Percentiles rank a stretch among this genome's conserved stretches.
These are phyloP conservation scores for Tulasnella calospora DNA, from an alignment of 768 basidiomycete genomes.

Conservation along the genomic window DNA sequence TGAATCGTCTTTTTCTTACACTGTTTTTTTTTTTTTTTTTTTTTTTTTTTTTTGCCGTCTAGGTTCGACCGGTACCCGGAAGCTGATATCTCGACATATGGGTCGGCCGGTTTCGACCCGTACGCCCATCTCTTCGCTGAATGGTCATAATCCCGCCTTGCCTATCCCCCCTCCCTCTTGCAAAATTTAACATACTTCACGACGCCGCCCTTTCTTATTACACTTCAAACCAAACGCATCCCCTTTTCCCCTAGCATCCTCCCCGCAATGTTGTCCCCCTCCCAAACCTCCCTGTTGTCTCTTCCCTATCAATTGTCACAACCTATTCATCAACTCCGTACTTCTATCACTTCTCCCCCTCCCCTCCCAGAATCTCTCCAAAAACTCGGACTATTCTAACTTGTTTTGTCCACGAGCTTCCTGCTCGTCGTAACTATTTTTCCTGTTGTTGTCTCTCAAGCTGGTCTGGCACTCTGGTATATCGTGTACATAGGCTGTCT, in stretches of 20 bases:
- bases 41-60: not conserved
- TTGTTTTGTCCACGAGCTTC: not conserved
- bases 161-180: not conserved
- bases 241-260: not conserved
- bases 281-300: not conserved
- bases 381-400: not conserved
- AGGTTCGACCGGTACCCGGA: constrained; percentile 44
- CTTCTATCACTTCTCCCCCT: not conserved
- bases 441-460: not conserved
- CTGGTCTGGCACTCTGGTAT: not conserved
- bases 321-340: not conserved
- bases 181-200: too few relatives aligned
- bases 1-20: not conserved
- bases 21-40: too few relatives aligned
- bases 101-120: constrained; percentile 38
- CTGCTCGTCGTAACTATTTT: not conserved
- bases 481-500: not conserved
- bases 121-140: constrained; percentile 30
- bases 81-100: constrained; percentile 41
- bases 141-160: constrained; percentile 16
- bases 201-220: not conserved
- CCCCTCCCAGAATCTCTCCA: not conserved
- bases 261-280: not conserved
- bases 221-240: not conserved
- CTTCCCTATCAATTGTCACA: not conserved